Evolutionary conservation across 495 filamentous ascomycete genomes (phyloP), one percentile per base, ranked within the genome.

Genomic region (Penicillium robsamsonii): DNA sequence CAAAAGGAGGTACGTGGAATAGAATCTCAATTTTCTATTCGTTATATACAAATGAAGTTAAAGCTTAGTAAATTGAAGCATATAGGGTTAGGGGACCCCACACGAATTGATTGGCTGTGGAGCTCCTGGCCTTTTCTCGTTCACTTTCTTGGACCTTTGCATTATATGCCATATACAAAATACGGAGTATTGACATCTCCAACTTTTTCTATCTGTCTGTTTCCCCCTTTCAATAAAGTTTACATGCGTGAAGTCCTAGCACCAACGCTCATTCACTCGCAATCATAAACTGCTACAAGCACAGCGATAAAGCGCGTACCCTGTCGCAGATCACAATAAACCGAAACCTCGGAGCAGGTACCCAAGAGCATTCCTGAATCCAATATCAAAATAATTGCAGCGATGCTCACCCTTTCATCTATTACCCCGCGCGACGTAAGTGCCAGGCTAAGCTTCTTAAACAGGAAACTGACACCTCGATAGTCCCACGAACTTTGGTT

Each of bases 401-500:
- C 83, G 81, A 81, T 89, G 64, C 79, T 84, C 35, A 80, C 88
- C 31, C 81, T 92, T n/a, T 88, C 89, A 10, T 81, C 84, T 58
- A 79, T 92, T 56, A 78, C 81, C 37, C 87, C 89, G 22, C 86
- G 83, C 61, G 86, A 90, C 60, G 89, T 90, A 80, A 65, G 83
- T 71, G 5, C 22, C 25, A 20, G 29, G 40, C 41, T 31, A 20
- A 44, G 43, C 41, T 50, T 25, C 37, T 29, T 37, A 24, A 56
- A 10, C n/a, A 44, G 27, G 25, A 37, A 35, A 41, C 31, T 53
- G 45, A 65, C 55, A 57, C 40, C 46, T 29, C 25, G 48, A 52
- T 57, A 88, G 85, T 86, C 86, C 46, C 84, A 89, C 68, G 80
- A 85, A 35, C 81, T 89, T 58, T 89, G 87, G 82, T 87, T 87